Base-by-base conservation (phyloP, 2,329 filamentous ascomycete species). In the Alternaria arbusti region DNA sequence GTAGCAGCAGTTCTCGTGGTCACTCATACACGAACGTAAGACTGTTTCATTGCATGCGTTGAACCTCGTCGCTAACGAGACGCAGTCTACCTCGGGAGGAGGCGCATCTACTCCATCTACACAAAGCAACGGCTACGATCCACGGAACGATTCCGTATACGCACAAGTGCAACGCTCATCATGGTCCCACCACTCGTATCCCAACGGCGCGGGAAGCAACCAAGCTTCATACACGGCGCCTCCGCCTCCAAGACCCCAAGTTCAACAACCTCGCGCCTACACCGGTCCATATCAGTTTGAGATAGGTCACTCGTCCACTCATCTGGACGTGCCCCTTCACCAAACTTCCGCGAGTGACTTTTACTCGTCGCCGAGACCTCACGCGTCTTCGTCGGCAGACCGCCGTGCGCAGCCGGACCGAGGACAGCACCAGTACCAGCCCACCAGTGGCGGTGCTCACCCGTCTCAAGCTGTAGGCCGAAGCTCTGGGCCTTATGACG, bases 401-500 rank as follows among this genome's bases (percentile, higher is more conserved):
- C 11, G 5, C 22, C 17, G 17, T 20, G 11, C 20, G 17, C n/a
- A 46, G 15, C n/a, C 30, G 30, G 26, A 28, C 9, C 25, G 9
- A 10, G 25, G 25, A 26, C 25, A 26, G 25, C 9, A 26, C 9
- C 26, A 9, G 26, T 26, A 26, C 13, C 13, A 47, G 8, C 13
- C 23, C 3, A 4, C 46, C 11, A 49, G 3, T 15, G 46, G n/a
- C 6, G n/a, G 25, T 20, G 20, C 15, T 10, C 20, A 25, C 36
- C 47, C 36, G 7, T 13, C 22, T 1, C 44, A 17, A 6, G 3
- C 32, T 22, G 51, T 26, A n/a, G 10, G 20, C 17, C 44, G 50
- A 9, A 47, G 26, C 15, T 6, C 20, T 9, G 43, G 9, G 5
- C 59, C 66, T 1, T 68, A 59, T 13, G 11, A 68, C 17, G 58